Evolutionary conservation across 1,139 yeast species (phyloP), one percentile per base, ranked within the genome.

Genomic region (Barnettozyma hawaiiensis): DNA sequence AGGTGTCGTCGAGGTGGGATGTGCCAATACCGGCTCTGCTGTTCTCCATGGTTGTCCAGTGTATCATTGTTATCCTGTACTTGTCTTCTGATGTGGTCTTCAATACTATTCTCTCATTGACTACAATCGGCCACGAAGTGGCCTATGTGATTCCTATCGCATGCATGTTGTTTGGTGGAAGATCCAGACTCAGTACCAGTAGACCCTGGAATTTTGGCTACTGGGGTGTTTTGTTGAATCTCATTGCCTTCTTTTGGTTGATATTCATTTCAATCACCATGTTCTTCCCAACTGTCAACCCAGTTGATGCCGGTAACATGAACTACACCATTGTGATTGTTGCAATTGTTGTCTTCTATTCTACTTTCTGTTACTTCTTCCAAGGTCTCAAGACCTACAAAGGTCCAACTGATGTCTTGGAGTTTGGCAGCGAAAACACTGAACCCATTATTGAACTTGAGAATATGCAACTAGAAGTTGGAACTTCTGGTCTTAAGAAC

Each of bases 21-120:
- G 81, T 75, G 32, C 85, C 85, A 20, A 60, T 78, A 42, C 69
- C 78, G 47, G 83, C 84, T 2, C 71, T 78, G 18, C 59, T 70
- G 47, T 73, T 74, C 53, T 76, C 75, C 19, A 73, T 76, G 27
- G 43, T 60, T 23, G 50, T 73, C 14, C 70, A 74, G 19, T 61
- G 73, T 20, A 37, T 70, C 24, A 55, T 79, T 27, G 83, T 83
- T 8, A 67, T 76, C 37, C 63, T 80, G 46, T 75, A 77, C 49
- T 61, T 80, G 31, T 75, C 78, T 34, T 76, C 78, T 40, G 53
- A 70, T 16, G 69, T 77, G 20, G 85, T 84, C 39, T 73, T 82
- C 16, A 66, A 62, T 46, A 83, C 83, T 22, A 64, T 78, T 39
- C 74, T 78, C 55, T 68, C 80, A 4, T 59, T 77, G 18, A 67